A percentile compares a stretch with the other conserved stretches of the same genome.
These are phyloP conservation scores for Plasmodium reichenowi DNA, from an alignment of 169 alveolate species.

Conservation along the genomic window DNA sequence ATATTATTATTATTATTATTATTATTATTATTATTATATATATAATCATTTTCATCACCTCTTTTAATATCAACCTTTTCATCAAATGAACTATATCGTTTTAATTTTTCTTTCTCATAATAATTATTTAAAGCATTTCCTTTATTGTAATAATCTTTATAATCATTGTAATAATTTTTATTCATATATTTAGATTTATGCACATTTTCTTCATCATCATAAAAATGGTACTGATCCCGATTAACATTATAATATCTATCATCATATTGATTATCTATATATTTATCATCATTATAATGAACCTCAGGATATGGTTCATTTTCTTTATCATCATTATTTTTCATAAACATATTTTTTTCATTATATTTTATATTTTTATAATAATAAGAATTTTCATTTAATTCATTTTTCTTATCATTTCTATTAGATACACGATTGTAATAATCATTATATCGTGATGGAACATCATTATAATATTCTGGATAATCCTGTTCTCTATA, in stretches of 20 bases:
- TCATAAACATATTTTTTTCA: background rate
- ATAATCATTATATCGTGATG: background rate
- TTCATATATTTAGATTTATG: background rate
- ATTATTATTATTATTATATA: background rate
- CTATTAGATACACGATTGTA: background rate
- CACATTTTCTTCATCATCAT: background rate
- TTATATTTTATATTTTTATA: background rate
- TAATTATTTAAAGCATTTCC: background rate
- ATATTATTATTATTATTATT: background rate
- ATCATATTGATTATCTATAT: too few species aligned
- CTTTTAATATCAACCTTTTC: constrained; percentile 1
- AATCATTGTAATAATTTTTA: background rate
- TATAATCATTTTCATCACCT: constrained; percentile 2
- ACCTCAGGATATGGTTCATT: background rate
- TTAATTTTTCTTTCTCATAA: constrained; percentile 2
- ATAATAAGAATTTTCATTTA: constrained; percentile 1
- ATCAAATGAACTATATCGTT: constrained; percentile 8
- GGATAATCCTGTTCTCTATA: background rate
- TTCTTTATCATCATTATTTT: background rate
- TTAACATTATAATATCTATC: background rate
- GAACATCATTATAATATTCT: background rate
- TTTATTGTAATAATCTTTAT: background rate
- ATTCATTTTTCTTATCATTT: background rate
- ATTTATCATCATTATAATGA: too few species aligned
- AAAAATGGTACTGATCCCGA: background rate